These are phyloP conservation scores for Suillus weaverae DNA, from an alignment of 768 basidiomycete genomes.

Conservation along the genomic window DNA sequence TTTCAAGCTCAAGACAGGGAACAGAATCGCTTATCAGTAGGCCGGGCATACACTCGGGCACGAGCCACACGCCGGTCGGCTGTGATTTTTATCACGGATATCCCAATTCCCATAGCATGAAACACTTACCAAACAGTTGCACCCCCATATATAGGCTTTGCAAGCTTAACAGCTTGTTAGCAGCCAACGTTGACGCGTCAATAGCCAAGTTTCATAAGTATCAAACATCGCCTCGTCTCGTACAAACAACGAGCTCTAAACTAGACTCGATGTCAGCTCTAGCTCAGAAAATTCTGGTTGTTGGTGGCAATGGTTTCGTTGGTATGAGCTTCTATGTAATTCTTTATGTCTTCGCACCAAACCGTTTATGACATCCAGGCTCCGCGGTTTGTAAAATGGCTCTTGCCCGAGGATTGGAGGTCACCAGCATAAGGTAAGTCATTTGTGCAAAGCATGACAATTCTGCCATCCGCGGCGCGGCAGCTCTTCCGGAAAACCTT, in stretches of 20 bases:
- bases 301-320: slow-evolving; percentile 98
- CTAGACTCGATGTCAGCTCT: slow-evolving; percentile 16
- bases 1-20: no score
- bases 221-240: background rate
- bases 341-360: background rate
- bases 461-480: background rate
- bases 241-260: background rate
- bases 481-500: slow-evolving; percentile 87
- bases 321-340: slow-evolving; percentile 51
- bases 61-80: no score
- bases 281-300: slow-evolving; percentile 74
- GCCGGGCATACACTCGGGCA: background rate
- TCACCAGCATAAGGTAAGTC: slow-evolving; percentile 82
- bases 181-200: background rate
- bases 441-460: background rate
- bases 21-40: no score
- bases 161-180: background rate
- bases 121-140: background rate
- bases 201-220: background rate
- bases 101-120: background rate
- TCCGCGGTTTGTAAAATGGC: slow-evolving; percentile 93
- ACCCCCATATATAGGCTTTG: background rate
- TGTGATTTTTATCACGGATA: background rate
- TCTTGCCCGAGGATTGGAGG: slow-evolving; percentile 78
- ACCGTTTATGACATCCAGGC: slow-evolving; percentile 48